phyloP scores from a whole-genome alignment of 2,329 filamentous ascomycete species.

The Epichloe gansuensis region DNA sequence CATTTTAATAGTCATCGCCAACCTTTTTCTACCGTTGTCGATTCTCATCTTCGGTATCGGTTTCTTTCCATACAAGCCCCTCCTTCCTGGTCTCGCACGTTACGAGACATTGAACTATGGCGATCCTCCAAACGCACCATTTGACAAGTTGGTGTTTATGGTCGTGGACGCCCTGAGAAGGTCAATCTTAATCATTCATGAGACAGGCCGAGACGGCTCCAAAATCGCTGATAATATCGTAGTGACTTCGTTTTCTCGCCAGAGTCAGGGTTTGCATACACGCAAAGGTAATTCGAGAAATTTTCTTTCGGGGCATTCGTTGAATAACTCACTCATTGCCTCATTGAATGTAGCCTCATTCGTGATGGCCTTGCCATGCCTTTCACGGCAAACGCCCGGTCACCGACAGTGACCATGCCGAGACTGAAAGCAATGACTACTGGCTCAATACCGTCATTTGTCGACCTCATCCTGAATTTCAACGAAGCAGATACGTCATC shows the following conservation, averaged over 20 bases:
- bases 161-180: slow-evolving; percentile 89
- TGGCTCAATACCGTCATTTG: slow-evolving; percentile 93
- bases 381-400: slow-evolving; percentile 91
- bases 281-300: slow-evolving; percentile 54
- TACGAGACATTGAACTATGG: slow-evolving; percentile 46
- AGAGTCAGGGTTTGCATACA: slow-evolving; percentile 71
- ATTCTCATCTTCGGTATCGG: slow-evolving; percentile 70
- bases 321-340: background rate
- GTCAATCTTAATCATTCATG: slow-evolving; percentile 28
- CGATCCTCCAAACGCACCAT: slow-evolving; percentile 51
- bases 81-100: slow-evolving; percentile 70
- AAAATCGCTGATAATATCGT: slow-evolving; percentile 1
- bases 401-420: slow-evolving; percentile 96
- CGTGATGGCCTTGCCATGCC: slow-evolving; percentile 71
- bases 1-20: slow-evolving; percentile 49
- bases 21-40: slow-evolving; percentile 63
- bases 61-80: slow-evolving; percentile 96
- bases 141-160: slow-evolving; percentile 92
- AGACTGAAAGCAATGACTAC: slow-evolving; percentile 95
- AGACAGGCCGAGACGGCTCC: background rate
- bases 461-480: slow-evolving; percentile 93
- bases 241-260: slow-evolving; percentile 89
- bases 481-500: slow-evolving; percentile 88
- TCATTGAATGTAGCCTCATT: slow-evolving; percentile 53
- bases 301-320: background rate